Percentiles rank a stretch among this genome's conserved stretches.
Evolutionary conservation across 495 filamentous ascomycete species (phyloP).

Genomic region (Jackrogersella multiformis): DNA sequence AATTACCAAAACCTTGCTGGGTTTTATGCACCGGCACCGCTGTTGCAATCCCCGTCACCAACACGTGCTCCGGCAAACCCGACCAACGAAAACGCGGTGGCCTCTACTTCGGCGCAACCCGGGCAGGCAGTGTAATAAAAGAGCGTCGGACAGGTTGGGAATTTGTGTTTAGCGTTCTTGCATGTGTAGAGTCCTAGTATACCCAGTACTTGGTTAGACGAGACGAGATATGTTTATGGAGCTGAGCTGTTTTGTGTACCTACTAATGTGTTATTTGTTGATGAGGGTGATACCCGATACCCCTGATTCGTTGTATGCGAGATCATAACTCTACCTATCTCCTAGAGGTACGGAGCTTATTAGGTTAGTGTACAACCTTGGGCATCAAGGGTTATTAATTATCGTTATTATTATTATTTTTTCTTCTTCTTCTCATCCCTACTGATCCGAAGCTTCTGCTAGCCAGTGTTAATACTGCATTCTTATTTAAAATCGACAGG

Average conservation of each 20-base stretch:
- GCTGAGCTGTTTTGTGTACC: background rate
- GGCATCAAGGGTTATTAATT: slow-evolving; percentile 29
- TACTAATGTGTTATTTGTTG: slow-evolving; percentile 24
- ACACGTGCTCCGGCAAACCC: background rate
- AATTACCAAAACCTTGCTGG: slow-evolving; percentile 37
- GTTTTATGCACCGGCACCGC: slow-evolving; percentile 36
- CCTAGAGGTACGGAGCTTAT: slow-evolving; percentile 11
- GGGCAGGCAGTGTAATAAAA: slow-evolving; percentile 17
- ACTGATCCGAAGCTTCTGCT: slow-evolving; percentile 1
- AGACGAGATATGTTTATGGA: slow-evolving; percentile 15
- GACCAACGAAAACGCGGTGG: slow-evolving; percentile 19
- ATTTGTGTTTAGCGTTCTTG: slow-evolving; percentile 31
- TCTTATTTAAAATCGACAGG: slow-evolving; percentile 6
- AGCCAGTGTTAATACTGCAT: too few species aligned
- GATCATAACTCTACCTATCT: background rate
- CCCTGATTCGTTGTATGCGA: slow-evolving; percentile 4
- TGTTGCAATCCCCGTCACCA: background rate
- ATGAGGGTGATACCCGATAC: slow-evolving; percentile 36
- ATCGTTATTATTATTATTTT: too few species aligned
- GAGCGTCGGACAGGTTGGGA: background rate
- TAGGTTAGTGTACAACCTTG: slow-evolving; percentile 23
- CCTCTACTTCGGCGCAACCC: slow-evolving; percentile 18
- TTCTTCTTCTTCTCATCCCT: too few species aligned
- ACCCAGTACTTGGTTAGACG: slow-evolving; percentile 12
- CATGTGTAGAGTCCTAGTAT: background rate